A percentile compares a stretch with the other conserved stretches of the same genome.
Evolutionary conservation across 2,329 filamentous ascomycete species (phyloP).

Genomic region (Nemania serpens): DNA sequence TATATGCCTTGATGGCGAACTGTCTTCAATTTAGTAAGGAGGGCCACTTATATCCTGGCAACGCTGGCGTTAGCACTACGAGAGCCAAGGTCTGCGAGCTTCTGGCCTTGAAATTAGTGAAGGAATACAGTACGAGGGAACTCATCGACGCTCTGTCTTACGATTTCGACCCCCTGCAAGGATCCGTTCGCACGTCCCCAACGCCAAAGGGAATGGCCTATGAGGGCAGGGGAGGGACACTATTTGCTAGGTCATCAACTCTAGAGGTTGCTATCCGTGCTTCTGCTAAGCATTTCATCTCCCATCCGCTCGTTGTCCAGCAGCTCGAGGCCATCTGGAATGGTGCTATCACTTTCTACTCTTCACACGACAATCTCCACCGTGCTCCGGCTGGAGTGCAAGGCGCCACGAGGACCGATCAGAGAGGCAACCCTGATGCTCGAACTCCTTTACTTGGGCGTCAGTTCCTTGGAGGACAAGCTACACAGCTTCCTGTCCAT

Average conservation of each 20-base stretch:
- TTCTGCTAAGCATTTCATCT: constrained; percentile 88
- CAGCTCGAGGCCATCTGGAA: constrained; percentile 98
- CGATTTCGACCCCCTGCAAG: constrained; percentile 91
- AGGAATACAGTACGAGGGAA: constrained; percentile 86
- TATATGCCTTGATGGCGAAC: constrained; percentile 92
- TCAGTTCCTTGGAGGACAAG: constrained; percentile 41
- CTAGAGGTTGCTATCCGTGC: constrained; percentile 92
- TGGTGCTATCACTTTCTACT: constrained; percentile 92
- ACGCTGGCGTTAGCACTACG: constrained; percentile 81
- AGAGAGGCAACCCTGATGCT: constrained; percentile 46
- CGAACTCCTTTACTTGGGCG: constrained; percentile 58
- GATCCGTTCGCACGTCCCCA: constrained; percentile 59
- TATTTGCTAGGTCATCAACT: constrained; percentile 80
- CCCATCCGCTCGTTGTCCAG: constrained; percentile 89
- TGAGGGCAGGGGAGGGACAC: constrained; percentile 50
- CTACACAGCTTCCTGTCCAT: constrained; percentile 40
- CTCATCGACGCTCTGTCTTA: constrained; percentile 94
- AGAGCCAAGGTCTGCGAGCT: constrained; percentile 89
- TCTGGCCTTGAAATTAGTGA: constrained; percentile 84
- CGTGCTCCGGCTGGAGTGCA: constrained; percentile 52
- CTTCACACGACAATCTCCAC: constrained; percentile 82
- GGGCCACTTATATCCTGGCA: constrained; percentile 78
- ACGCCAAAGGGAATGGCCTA: constrained; percentile 44
- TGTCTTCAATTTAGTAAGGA: constrained; percentile 93
- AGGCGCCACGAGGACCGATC: constrained; percentile 33